phyloP scores from a whole-genome alignment of 345 rosid genomes.

The Psidium guajava region DNA sequence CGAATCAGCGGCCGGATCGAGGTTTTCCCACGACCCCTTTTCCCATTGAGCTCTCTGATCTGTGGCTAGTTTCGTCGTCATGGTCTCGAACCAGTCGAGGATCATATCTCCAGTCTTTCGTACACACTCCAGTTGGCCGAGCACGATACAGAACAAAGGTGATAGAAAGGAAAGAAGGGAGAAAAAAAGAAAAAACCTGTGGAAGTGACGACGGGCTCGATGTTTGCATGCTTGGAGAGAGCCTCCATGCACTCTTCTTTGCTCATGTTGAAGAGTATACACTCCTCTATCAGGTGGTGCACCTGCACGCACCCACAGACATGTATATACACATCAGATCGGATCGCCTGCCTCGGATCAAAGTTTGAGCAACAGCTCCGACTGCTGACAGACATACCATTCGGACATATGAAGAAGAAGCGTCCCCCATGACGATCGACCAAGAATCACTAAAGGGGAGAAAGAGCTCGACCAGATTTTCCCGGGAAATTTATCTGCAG shows the following conservation, averaged over 20 bases:
- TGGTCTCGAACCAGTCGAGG: background rate
- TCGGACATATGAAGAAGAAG: conserved; percentile 58
- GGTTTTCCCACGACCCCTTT: background rate
- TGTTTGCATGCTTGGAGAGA: conserved; percentile 76
- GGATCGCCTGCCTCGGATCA: background rate
- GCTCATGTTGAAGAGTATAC: conserved; percentile 74
- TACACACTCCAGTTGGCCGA: background rate
- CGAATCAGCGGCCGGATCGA: background rate
- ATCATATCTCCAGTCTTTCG: background rate
- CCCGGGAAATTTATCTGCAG: background rate
- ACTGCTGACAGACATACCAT: conserved; percentile 16
- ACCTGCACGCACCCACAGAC: conserved; percentile 30
- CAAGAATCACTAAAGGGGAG: background rate
- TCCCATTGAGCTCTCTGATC: background rate
- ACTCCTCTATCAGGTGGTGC: conserved; percentile 86
- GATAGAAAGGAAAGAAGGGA: background rate
- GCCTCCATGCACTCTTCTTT: conserved; percentile 94
- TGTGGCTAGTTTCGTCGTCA: background rate
- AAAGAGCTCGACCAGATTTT: background rate
- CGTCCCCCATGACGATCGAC: conserved; percentile 25
- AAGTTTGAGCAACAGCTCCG: background rate
- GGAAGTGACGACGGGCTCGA: conserved; percentile 74
- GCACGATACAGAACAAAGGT: background rate
- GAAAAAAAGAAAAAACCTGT: conserved; percentile 16
- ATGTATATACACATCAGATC: background rate